A percentile compares a stretch with the other conserved stretches of the same genome.
Evolutionary conservation across 495 filamentous ascomycete genomes (phyloP).

Genomic region (Penicillium silybi): DNA sequence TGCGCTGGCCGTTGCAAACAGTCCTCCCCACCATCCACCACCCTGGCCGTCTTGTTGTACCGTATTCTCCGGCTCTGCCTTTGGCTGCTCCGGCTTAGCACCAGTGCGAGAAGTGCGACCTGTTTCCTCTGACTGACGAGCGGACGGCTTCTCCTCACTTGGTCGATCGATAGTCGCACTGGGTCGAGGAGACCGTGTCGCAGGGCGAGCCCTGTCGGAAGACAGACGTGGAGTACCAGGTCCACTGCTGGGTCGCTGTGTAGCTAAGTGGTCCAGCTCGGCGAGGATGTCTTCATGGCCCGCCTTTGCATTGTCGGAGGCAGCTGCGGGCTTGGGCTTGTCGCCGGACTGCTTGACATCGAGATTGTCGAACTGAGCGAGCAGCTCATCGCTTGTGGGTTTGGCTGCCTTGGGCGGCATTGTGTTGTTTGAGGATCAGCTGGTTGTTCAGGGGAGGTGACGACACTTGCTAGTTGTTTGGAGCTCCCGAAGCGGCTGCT

Average conservation of each 20-base stretch:
- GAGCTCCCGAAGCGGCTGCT: conserved; percentile 19
- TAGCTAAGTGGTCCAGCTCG: conserved; percentile 76
- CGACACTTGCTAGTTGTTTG: conserved; percentile 22
- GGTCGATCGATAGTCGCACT: conserved; percentile 52
- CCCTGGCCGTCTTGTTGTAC: conserved; percentile 40
- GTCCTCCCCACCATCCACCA: conserved; percentile 87
- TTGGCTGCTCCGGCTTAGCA: conserved; percentile 44
- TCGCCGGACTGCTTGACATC: conserved; percentile 43
- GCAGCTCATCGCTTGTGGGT: conserved; percentile 72
- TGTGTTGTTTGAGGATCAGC: conserved; percentile 9
- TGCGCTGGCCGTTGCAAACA: conserved; percentile 64
- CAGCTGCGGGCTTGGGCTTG: conserved; percentile 35
- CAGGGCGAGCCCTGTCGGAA: conserved; percentile 46
- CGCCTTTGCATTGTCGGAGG: conserved; percentile 39
- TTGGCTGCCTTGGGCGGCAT: conserved; percentile 51
- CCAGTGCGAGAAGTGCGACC: conserved; percentile 60
- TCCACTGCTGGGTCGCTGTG: conserved; percentile 62
- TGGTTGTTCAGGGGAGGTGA: conserved; percentile 30
- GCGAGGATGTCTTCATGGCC: conserved; percentile 68
- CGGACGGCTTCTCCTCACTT: conserved; percentile 57
- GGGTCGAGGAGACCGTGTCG: conserved; percentile 55
- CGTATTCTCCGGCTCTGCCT: conserved; percentile 25
- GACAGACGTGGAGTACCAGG: conserved; percentile 80
- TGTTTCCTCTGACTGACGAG: conserved; percentile 73
- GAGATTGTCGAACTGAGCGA: conserved; percentile 76